Conservation (phyloP, 768 basidiomycete species). For the Symmetrospora coprosmae region DNA sequence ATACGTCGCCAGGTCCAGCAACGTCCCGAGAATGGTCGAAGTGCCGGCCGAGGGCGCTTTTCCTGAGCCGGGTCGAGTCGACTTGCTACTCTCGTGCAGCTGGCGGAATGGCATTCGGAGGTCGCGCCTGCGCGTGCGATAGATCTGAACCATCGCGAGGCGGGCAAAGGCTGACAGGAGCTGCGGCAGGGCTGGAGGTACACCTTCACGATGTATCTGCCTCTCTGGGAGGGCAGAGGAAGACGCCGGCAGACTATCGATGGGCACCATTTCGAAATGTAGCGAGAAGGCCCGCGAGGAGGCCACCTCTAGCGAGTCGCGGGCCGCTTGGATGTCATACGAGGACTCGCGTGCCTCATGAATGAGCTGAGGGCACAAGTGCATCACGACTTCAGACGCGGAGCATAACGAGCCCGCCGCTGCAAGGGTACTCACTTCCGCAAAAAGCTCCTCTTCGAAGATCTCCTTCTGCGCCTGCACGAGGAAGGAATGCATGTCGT, state of each 20-base stretch:
- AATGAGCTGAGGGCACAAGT: too few relatives aligned
- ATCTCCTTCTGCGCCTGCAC: conserved; percentile 2
- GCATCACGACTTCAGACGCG: too few relatives aligned
- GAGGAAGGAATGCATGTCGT: background rate
- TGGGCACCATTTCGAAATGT: background rate
- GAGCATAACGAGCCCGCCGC: too few relatives aligned
- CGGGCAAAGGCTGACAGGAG: background rate
- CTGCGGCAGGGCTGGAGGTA: background rate
- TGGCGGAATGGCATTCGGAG: too few relatives aligned
- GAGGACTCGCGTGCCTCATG: background rate
- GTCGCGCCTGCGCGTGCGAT: background rate
- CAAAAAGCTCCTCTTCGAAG: conserved; percentile 19
- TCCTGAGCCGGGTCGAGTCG: too few relatives aligned
- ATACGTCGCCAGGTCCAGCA: background rate
- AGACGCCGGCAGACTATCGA: background rate
- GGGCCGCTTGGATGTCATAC: background rate
- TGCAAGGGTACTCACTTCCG: too few relatives aligned
- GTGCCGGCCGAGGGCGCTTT: background rate
- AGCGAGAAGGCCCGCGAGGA: background rate
- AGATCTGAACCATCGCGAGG: background rate
- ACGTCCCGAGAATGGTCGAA: background rate
- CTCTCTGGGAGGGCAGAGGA: too few relatives aligned
- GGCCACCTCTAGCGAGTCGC: background rate
- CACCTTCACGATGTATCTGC: background rate
- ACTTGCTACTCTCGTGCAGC: too few relatives aligned